Evolutionary conservation across 2,329 filamentous ascomycete species (phyloP), one percentile per base, ranked within the genome.

Genomic region (Trichoderma gracile): DNA sequence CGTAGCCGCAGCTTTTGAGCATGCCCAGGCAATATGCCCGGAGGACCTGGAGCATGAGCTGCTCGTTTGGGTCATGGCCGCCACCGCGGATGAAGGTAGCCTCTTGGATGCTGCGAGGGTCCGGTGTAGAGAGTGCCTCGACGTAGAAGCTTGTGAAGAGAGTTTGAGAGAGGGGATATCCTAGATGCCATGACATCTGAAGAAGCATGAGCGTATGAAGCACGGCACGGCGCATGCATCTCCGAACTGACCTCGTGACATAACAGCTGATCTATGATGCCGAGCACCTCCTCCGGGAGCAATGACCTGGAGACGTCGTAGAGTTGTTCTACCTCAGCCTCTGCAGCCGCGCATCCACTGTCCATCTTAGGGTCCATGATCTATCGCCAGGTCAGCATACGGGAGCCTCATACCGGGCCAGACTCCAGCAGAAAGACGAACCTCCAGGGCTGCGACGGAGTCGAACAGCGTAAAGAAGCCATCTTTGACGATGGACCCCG

Each of bases 341-440:
- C 90, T 8, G 89, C 86, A 21, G 86, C 83, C 7, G 96, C 81
- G 69, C 89, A 93, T 30, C 95, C 95, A 73, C 92, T 97, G 77
- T 99, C 95, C 95, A 99, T 99, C 78, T 98, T 99, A 1, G 91
- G 89, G 73, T 99, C 95, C 92, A 97, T 97, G 71, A 99, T 97
- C 95, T 99, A 72, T 27, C 46, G 10, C 47, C 43, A 30, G 15
- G 45, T 67, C 40, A 62, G 59, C 30, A 69, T 43, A 19, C 23
- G 2, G 23, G 17, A 30, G 33, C 12, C 15, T 40, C 21, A 14
- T 12, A 58, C 14, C 53, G n/a, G 15, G 38, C 6, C 8, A 9
- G 23, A 14, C 15, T 40, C 42, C 17, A n/a, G 8, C 25, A 15
- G 10, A 33, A 33, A 9, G 43, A 67, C 78, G 63, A 75, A 85